Evolutionary conservation across 2,329 filamentous ascomycete species (phyloP).

Genomic region (Amauroascus niger): DNA sequence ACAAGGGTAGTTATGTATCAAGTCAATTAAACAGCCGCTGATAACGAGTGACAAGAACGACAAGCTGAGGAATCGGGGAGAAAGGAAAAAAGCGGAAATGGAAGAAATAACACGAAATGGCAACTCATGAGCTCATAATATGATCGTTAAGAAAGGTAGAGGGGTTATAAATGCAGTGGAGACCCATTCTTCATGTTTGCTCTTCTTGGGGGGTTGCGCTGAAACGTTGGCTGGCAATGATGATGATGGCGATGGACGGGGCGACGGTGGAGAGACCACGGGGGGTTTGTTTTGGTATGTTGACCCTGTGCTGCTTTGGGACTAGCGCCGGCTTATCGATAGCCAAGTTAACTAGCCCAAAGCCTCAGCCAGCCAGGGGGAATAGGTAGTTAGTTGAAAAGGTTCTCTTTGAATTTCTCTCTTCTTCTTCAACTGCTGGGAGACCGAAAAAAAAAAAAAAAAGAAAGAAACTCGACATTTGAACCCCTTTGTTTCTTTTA

Average conservation of each 20-base stretch:
- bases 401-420: too few species aligned
- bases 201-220: background rate
- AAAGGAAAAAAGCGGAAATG: background rate
- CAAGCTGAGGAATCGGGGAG: background rate
- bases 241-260: conserved; percentile 24
- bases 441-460: too few species aligned
- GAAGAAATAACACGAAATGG: background rate
- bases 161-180: background rate
- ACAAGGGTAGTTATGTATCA: background rate
- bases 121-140: background rate
- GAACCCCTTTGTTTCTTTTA: too few species aligned
- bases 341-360: too few species aligned
- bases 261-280: conserved; percentile 18
- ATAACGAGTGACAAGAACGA: conserved; percentile 2
- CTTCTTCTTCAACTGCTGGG: background rate
- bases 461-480: too few species aligned
- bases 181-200: background rate
- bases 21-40: background rate
- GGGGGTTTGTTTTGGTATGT: conserved; percentile 20
- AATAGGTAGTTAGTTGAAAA: too few species aligned
- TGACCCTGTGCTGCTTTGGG: conserved; percentile 32
- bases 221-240: conserved; percentile 9
- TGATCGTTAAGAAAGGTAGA: background rate
- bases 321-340: conserved; percentile 34
- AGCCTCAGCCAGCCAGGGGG: conserved; percentile 15